phyloP scores from a whole-genome alignment of 2,329 filamentous ascomycete species.

The Graphilbum ipis-grandicollis region DNA sequence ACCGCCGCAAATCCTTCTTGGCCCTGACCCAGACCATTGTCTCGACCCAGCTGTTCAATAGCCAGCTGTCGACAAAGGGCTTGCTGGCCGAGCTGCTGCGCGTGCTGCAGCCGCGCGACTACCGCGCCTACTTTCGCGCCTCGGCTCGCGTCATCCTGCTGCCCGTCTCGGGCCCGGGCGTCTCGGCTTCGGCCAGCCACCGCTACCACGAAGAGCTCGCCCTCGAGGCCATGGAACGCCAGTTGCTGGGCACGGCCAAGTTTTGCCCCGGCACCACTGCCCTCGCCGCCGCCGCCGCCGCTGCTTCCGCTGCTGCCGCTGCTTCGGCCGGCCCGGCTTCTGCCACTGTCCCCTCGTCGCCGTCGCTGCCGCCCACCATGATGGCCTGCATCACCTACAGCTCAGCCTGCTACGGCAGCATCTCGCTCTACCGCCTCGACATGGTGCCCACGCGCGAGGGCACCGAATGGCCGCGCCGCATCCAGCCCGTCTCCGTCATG shows the following conservation, averaged over 20 bases:
- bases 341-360: too few relatives aligned
- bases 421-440: slow-evolving; percentile 9
- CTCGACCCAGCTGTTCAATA: slow-evolving; percentile 2
- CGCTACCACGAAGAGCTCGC: slow-evolving; percentile 5
- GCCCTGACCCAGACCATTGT: slow-evolving; percentile 7
- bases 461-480: slow-evolving; percentile 8
- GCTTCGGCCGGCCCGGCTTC: background rate
- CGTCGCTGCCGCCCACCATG: slow-evolving; percentile 4
- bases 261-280: background rate
- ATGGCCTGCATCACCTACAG: slow-evolving; percentile 9
- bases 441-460: slow-evolving; percentile 1
- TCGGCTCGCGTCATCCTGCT: slow-evolving; percentile 9
- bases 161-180: slow-evolving; percentile 1
- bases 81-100: slow-evolving; percentile 8
- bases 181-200: background rate
- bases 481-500: slow-evolving; percentile 9
- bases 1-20: slow-evolving; percentile 8
- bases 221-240: slow-evolving; percentile 8
- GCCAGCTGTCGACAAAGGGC: slow-evolving; percentile 5
- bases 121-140: slow-evolving; percentile 10
- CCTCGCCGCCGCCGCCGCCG: background rate
- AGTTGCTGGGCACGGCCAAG: slow-evolving; percentile 9
- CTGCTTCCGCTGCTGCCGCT: background rate
- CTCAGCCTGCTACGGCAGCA: slow-evolving; percentile 5
- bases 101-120: slow-evolving; percentile 9